Evolutionary conservation across 805 yeast species (phyloP), one percentile per base, ranked within the genome.

Genomic region (Wickerhamiella qilinensis): DNA sequence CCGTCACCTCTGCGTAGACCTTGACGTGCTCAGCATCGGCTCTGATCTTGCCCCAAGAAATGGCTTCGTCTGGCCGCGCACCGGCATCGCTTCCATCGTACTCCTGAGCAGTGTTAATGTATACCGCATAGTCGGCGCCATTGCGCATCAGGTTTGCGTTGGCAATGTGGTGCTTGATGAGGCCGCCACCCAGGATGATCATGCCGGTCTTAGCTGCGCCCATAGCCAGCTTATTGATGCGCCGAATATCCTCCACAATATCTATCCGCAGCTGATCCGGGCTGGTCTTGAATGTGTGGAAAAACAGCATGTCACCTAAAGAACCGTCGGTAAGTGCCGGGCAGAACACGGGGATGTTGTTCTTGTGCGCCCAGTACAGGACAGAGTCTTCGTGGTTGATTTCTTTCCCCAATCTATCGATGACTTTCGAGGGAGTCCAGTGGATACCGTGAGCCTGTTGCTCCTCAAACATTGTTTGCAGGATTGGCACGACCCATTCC

Each of bases 61-160:
- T 80, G 20, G 98, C 98, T 63, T 91, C 99, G 58, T 91, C 98
- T 1, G 97, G 97, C 57, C 98, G 74, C 4, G 98, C 98, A 47
- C 98, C 98, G 9, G 98, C 97, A 59, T 91, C 98, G 19, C 95
- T 83, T 35, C 98, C 98, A 56, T 91, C 99, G 52, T 85, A 91
- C 58, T 91, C 99, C 63, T 91, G 97, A 35, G 95, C 98, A 14
- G 99, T 91, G 61, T 91, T 91, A 57, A 91, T 88, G 61, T 73
- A 91, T 16, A 91, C 95, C 4, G 98, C 97, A 56, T 77, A 84
- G 58, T 91, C 99, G 18, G 99, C 98, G 53, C 99, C 99, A 52
- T 91, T 93, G 67, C 99, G 79, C 99, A 91, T 91, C 50, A 91
- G 67, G 57, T 97, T 88, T 12, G 99, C 98, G 55, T 91, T 91